A percentile compares a stretch with the other conserved stretches of the same genome.
Conservation (phyloP, 371 early-diverging fungal species). For the Zychaea mexicana region DNA sequence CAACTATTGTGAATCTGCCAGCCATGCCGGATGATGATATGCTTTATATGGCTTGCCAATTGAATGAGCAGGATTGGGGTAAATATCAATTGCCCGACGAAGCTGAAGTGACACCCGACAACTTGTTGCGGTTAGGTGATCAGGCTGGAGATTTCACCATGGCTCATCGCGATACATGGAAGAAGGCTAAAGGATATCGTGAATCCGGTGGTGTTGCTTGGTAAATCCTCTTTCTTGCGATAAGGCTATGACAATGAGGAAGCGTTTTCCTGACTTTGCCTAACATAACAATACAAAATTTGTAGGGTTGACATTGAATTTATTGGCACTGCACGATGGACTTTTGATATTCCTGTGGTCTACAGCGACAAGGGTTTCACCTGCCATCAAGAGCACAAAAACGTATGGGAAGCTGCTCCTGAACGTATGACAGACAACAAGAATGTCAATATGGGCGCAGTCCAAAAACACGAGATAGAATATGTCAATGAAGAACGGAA, state of each 20-base stretch:
- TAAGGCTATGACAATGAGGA: no score
- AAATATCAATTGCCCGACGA: conserved; percentile 28
- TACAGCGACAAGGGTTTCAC: conserved; percentile 35
- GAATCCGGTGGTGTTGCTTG: conserved; percentile 49
- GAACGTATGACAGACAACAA: conserved; percentile 31
- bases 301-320: conserved; percentile 47
- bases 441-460: conserved; percentile 25
- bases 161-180: conserved; percentile 52
- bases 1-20: conserved; percentile 37
- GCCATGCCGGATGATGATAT: conserved; percentile 42
- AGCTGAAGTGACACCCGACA: conserved; percentile 25
- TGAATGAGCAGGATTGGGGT: conserved; percentile 40
- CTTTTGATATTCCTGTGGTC: conserved; percentile 34
- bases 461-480: conserved; percentile 22
- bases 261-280: background rate
- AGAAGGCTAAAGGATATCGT: conserved; percentile 36
- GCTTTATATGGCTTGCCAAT: conserved; percentile 33
- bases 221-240: no score
- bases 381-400: conserved; percentile 47
- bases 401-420: conserved; percentile 39
- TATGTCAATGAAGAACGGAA: conserved; percentile 36
- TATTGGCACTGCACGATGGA: conserved; percentile 40
- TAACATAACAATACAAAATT: background rate
- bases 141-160: conserved; percentile 52
- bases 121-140: conserved; percentile 31